phyloP scores from a whole-genome alignment of 169 alveolate genomes.

The Eimeria praecox region DNA sequence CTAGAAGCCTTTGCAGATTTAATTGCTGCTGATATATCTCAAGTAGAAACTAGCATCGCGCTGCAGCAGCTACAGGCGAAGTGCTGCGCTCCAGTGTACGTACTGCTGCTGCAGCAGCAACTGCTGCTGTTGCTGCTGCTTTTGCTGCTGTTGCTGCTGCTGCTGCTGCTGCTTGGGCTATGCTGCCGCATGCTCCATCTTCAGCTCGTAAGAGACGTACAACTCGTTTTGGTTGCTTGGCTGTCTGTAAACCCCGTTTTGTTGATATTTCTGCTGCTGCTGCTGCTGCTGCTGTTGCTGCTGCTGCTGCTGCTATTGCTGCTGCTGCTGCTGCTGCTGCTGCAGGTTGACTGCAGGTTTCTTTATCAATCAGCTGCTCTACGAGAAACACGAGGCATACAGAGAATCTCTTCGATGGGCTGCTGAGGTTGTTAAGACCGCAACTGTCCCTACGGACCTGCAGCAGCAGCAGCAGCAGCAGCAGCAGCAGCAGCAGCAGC shows the following conservation, averaged over 20 bases:
- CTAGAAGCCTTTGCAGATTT: conserved; percentile 44
- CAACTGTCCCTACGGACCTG: conserved; percentile 23
- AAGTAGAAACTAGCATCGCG: conserved; percentile 25
- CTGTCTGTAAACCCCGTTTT: neutral
- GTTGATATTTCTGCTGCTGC: neutral
- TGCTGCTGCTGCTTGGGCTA: neutral
- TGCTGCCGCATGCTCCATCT: neutral
- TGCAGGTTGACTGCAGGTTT: conserved; percentile 49
- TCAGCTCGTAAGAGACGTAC: neutral
- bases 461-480: neutral
- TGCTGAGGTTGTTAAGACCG: neutral
- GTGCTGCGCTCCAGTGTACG: conserved; percentile 45
- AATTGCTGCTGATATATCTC: neutral
- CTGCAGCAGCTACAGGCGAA: conserved; percentile 38
- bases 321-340: conserved; percentile 1
- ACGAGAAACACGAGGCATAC: conserved; percentile 21
- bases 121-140: neutral
- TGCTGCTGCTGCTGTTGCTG: neutral
- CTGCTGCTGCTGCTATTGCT: neutral
- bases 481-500: conserved; percentile 39
- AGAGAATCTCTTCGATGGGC: conserved; percentile 31
- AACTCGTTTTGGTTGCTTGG: neutral
- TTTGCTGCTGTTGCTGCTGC: neutral
- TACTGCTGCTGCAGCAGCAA: neutral
- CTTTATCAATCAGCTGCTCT: conserved; percentile 14